phyloP scores from a whole-genome alignment of 2,329 filamentous ascomycete species.

The Cryoendolithus antarcticus region DNA sequence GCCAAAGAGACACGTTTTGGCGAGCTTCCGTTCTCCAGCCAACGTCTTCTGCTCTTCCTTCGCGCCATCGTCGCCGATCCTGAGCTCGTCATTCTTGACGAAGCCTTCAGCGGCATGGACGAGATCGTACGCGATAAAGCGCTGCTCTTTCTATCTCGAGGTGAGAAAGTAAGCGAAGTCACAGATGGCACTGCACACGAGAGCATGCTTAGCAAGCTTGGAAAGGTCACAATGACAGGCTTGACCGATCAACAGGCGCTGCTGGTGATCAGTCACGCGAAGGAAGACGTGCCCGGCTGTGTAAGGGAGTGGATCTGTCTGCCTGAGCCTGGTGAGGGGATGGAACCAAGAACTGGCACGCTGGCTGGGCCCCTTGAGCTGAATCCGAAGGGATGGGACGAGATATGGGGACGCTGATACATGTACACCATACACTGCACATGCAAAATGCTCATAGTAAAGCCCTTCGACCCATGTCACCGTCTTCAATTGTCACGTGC shows the following conservation, averaged over 20 bases:
- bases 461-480: too few species aligned
- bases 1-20: constrained; percentile 58
- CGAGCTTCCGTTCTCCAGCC: constrained; percentile 64
- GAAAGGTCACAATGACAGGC: constrained; percentile 44
- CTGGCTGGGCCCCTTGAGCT: constrained; percentile 31
- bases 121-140: constrained; percentile 67
- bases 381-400: constrained; percentile 18
- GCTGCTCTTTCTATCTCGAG: constrained; percentile 57
- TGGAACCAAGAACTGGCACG: constrained; percentile 50
- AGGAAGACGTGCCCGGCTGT: constrained; percentile 77
- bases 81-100: constrained; percentile 39
- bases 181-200: constrained; percentile 10
- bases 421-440: too few species aligned
- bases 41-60: constrained; percentile 75
- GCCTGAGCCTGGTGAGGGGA: constrained; percentile 57
- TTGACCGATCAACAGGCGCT: constrained; percentile 63
- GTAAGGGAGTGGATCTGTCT: constrained; percentile 78
- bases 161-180: constrained; percentile 20
- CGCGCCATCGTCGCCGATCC: constrained; percentile 34
- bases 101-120: constrained; percentile 41
- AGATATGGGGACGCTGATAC: constrained; percentile 16
- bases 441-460: too few species aligned
- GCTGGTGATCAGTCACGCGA: constrained; percentile 83
- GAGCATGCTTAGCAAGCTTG: constrained; percentile 19
- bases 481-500: too few species aligned